Evolutionary conservation across 1,284 basidiomycete genomes (phyloP).

Genomic region (Microbotryum violaceum): DNA sequence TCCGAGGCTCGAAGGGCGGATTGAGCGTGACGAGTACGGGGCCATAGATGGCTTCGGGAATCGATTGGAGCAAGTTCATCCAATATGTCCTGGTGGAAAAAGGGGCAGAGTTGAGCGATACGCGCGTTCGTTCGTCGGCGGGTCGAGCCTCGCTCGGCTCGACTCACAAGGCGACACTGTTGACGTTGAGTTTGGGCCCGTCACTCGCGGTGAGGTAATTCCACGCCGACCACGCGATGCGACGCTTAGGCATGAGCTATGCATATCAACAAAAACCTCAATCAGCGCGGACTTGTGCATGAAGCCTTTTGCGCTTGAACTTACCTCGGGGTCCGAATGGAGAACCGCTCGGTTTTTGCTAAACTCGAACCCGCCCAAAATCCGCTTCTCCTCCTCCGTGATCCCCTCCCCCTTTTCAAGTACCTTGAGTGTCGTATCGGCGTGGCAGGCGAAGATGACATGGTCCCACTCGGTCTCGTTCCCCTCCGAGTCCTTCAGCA

Average conservation of each 20-base stretch:
- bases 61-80: constrained; percentile 72
- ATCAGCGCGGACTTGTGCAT: constrained; percentile 7
- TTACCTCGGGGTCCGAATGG: constrained; percentile 56
- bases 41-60: constrained; percentile 54
- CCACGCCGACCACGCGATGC: constrained; percentile 60
- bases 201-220: constrained; percentile 59
- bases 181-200: constrained; percentile 48
- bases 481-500: constrained; percentile 48
- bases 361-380: constrained; percentile 59
- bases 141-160: background rate
- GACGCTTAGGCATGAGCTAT: constrained; percentile 59
- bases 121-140: background rate
- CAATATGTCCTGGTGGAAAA: constrained; percentile 47
- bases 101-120: constrained; percentile 12
- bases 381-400: constrained; percentile 53
- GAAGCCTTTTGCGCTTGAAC: constrained; percentile 13
- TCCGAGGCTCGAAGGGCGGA: constrained; percentile 57
- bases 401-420: constrained; percentile 51
- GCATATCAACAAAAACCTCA: constrained; percentile 8
- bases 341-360: constrained; percentile 62
- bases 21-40: constrained; percentile 71
- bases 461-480: constrained; percentile 54
- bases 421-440: constrained; percentile 58
- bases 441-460: constrained; percentile 70
- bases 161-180: constrained; percentile 59